These are phyloP conservation scores for Fennellomyces sp. DNA, from an alignment of 371 early-diverging fungal genomes.

Conservation along the genomic window DNA sequence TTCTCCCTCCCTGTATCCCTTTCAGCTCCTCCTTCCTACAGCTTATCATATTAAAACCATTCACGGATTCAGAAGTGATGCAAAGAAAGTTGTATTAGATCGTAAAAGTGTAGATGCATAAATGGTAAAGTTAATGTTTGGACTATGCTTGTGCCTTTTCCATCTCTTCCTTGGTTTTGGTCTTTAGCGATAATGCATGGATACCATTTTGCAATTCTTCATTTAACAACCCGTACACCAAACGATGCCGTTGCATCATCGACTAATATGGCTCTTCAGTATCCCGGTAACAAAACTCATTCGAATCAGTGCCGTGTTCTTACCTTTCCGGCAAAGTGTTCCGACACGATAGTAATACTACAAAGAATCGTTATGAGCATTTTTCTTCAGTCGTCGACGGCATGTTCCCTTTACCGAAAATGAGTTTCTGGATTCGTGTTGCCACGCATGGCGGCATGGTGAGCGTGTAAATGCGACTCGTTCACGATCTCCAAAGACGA, in stretches of 20 bases:
- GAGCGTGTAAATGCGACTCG: constrained; percentile 75
- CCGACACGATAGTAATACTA: constrained; percentile 69
- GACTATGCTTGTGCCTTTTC: constrained; percentile 9
- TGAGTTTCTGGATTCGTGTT: constrained; percentile 74
- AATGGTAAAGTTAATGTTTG: not conserved
- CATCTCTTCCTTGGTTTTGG: constrained; percentile 63
- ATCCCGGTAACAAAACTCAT: not conserved
- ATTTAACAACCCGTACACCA: constrained; percentile 59
- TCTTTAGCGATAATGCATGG: constrained; percentile 67
- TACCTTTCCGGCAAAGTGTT: constrained; percentile 65
- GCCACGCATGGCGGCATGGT: constrained; percentile 78
- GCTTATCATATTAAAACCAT: no score
- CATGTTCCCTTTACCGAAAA: constrained; percentile 52
- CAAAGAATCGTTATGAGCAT: not conserved
- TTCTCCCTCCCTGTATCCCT: not conserved
- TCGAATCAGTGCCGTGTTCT: constrained; percentile 6
- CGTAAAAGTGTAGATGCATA: not conserved
- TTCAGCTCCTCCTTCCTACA: not conserved
- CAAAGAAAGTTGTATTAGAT: not conserved
- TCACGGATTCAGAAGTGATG: no score
- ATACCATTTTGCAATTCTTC: constrained; percentile 62
- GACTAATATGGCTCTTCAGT: constrained; percentile 17
- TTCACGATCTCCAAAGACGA: constrained; percentile 61
- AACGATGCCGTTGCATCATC: constrained; percentile 72
- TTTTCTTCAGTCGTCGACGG: not conserved